phyloP scores from a whole-genome alignment of 1,284 basidiomycete genomes.

The Irpex rosettiformis region DNA sequence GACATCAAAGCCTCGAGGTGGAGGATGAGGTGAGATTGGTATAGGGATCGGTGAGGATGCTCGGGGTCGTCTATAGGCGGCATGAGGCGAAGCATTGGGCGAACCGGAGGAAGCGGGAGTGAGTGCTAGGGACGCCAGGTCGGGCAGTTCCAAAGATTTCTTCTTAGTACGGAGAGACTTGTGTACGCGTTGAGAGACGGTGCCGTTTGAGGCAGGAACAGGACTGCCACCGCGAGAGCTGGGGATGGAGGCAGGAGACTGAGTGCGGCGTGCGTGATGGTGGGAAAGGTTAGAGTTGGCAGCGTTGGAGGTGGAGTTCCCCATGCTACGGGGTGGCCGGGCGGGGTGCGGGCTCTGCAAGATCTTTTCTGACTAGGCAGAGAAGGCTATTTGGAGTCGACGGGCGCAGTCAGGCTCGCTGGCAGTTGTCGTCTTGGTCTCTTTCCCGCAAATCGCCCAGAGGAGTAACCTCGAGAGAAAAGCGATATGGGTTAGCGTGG shows the following conservation, averaged over 20 bases:
- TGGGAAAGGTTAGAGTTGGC: constrained; percentile 16
- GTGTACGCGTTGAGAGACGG: constrained; percentile 28
- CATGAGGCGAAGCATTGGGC: constrained; percentile 39
- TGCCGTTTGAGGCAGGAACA: constrained; percentile 20
- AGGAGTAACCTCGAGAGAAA: constrained; percentile 18
- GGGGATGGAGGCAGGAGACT: constrained; percentile 19
- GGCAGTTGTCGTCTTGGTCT: not conserved
- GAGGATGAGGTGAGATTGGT: constrained; percentile 40
- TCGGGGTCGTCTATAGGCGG: constrained; percentile 37
- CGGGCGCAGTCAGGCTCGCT: constrained; percentile 1
- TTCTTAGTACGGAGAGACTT: constrained; percentile 64
- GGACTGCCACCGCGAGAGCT: constrained; percentile 24
- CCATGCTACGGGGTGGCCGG: constrained; percentile 24
- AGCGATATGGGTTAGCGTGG: constrained; percentile 3
- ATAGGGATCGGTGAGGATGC: constrained; percentile 39
- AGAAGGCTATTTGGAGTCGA: constrained; percentile 1
- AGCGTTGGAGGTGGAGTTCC: constrained; percentile 32
- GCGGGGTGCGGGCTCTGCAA: constrained; percentile 3
- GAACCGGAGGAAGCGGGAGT: constrained; percentile 39
- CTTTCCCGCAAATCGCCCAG: constrained; percentile 7
- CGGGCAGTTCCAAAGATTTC: constrained; percentile 72
- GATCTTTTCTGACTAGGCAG: constrained; percentile 8
- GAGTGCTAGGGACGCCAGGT: constrained; percentile 63
- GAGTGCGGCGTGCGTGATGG: constrained; percentile 21
- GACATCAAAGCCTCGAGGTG: constrained; percentile 22